Evolutionary conservation across 1,139 yeast species (phyloP), one percentile per base, ranked within the genome.

Genomic region (Lodderomyces beijingensis): DNA sequence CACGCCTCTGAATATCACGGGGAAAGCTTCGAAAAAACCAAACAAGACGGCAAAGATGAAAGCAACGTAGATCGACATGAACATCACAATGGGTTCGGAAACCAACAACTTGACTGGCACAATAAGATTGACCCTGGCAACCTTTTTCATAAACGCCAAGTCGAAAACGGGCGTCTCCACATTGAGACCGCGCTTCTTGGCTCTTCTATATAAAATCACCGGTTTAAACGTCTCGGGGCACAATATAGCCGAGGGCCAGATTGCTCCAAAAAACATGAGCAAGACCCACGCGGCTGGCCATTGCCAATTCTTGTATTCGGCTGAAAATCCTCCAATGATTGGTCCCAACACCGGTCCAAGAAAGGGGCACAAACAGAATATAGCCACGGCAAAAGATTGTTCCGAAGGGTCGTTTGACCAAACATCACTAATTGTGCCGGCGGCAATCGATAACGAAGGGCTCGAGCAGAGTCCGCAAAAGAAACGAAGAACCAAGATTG

Each of bases 291-390:
- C 65, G 10, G 71, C 55, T 13, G 79, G 59, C 93, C 94, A 85
- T 53, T 77, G 66, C 87, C 93, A 82, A 38, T 77, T 77, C 50
- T 79, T 73, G 34, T 68, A 52, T 49, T 79, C 77, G 14, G 79
- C 81, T 14, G 84, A 84, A 51, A 78, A 84, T 0, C 88, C 87
- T 35, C 94, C 95, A 50, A 85, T 74, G 33, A 85, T 68, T 14
- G 95, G 95, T 30, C 94, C 93, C 32, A 84, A 57, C 27, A 82
- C 83, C 2, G 95, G 95, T 40, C 94, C 94, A 54, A 80, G 70
- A 48, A 78, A 79, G 26, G 86, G 87, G 25, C 79, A 82, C 45
- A 75, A 59, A 60, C 81, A 77, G 60, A 79, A 84, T 34, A 73
- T 64, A 2, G 86, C 76, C 74, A 83, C 74, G 13, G 91, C 89